Conservation (phyloP, 805 yeast genomes). For the Lipomyces lipofer region DNA sequence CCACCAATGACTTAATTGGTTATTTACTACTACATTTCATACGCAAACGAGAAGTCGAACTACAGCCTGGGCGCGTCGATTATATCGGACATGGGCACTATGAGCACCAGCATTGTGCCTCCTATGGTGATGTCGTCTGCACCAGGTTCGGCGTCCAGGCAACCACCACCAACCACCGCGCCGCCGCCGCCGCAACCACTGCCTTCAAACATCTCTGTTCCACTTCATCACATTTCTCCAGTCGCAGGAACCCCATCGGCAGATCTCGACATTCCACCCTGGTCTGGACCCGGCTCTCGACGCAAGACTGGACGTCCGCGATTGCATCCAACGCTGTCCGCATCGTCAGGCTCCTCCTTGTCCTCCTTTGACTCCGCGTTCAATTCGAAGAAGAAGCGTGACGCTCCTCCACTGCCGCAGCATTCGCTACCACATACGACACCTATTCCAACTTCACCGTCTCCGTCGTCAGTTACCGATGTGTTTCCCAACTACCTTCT, state of each 20-base stretch:
- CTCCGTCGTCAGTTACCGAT: neutral
- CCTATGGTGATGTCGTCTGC: too few relatives aligned
- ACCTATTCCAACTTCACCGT: neutral
- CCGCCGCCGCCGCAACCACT: too few relatives aligned
- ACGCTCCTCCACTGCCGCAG: neutral
- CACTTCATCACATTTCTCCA: neutral
- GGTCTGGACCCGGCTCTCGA: constrained; percentile 1
- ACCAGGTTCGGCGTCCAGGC: too few relatives aligned
- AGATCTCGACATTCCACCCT: constrained; percentile 13
- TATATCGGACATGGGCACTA: too few relatives aligned
- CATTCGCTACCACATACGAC: neutral
- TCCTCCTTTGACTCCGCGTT: neutral
- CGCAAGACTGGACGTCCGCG: neutral
- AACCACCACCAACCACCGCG: too few relatives aligned
- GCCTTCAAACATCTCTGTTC: too few relatives aligned
- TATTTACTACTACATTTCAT: too few relatives aligned
- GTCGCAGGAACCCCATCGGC: neutral
- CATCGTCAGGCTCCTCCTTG: constrained; percentile 1
- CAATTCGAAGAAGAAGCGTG: neutral
- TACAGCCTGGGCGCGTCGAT: too few relatives aligned
- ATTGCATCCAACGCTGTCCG: neutral
- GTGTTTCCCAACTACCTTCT: constrained; percentile 5
- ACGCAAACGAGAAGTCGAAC: too few relatives aligned
- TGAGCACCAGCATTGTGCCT: too few relatives aligned
- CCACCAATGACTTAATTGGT: too few relatives aligned